Percentiles rank a stretch among this genome's conserved stretches.
Evolutionary conservation across 225 moss, liverwort and hornwort species (phyloP).

Genomic region (Anthoceros angustus): DNA sequence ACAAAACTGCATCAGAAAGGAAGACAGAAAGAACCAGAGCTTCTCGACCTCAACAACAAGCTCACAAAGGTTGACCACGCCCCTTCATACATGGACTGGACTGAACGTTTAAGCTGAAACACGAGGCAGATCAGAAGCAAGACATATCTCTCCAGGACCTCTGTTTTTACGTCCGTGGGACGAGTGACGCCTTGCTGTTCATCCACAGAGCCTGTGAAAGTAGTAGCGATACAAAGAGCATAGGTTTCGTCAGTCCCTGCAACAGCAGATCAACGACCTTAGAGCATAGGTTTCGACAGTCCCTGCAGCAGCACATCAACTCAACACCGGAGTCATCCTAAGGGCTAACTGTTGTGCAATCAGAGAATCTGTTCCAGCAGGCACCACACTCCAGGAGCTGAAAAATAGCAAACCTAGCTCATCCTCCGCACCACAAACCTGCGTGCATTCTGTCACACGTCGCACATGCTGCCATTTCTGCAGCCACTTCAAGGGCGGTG

Average conservation of each 20-base stretch:
- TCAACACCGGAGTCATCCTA: background rate
- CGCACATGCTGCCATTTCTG: slow-evolving; percentile 76
- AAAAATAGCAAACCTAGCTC: background rate
- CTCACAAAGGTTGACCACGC: too few relatives aligned
- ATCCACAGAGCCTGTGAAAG: slow-evolving; percentile 60
- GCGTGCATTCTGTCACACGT: slow-evolving; percentile 46
- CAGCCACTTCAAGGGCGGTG: slow-evolving; percentile 65
- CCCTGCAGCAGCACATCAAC: background rate
- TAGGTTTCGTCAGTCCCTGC: slow-evolving; percentile 94
- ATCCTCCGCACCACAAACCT: slow-evolving; percentile 30
- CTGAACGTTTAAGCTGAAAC: background rate
- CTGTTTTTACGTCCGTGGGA: background rate
- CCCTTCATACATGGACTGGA: background rate
- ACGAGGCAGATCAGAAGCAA: background rate
- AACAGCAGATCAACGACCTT: slow-evolving; percentile 8
- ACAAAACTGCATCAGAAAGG: too few relatives aligned
- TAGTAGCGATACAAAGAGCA: slow-evolving; percentile 84
- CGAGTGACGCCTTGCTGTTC: slow-evolving; percentile 28
- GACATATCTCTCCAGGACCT: background rate
- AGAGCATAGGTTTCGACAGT: background rate
- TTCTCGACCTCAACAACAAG: too few relatives aligned
- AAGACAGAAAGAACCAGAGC: too few relatives aligned
- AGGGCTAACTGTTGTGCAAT: background rate
- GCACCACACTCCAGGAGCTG: background rate
- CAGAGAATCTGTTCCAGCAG: background rate